Evolutionary conservation across 352 stramenopile species (phyloP).

Genomic region (Poterioochromonas sp.): DNA sequence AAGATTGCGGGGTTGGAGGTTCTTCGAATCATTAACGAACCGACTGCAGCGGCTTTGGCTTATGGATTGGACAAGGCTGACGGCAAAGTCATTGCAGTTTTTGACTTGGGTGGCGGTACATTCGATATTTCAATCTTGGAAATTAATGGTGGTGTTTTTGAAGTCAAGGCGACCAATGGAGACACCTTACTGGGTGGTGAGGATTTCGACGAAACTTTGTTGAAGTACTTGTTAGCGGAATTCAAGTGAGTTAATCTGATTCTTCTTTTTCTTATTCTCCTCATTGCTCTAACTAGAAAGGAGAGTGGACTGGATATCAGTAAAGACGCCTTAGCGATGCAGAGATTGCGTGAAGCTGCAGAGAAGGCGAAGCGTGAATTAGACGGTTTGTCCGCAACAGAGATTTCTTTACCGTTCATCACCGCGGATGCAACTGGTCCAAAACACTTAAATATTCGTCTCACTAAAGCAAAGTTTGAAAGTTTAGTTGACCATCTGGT

Average conservation of each 20-base stretch:
- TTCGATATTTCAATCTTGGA: conserved; percentile 97
- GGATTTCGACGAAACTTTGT: conserved; percentile 91
- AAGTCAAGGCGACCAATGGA: conserved; percentile 90
- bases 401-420: conserved; percentile 93
- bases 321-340: conserved; percentile 87
- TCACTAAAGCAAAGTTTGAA: conserved; percentile 85
- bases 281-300: conserved; percentile 49
- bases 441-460: conserved; percentile 90
- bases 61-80: conserved; percentile 96
- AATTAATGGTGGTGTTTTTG: conserved; percentile 85
- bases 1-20: conserved; percentile 89
- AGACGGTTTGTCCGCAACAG: conserved; percentile 86
- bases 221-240: conserved; percentile 78
- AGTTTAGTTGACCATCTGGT: conserved; percentile 83
- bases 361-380: conserved; percentile 90
- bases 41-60: conserved; percentile 87
- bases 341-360: conserved; percentile 79
- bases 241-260: conserved; percentile 61
- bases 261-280: background rate
- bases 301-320: conserved; percentile 85
- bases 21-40: conserved; percentile 92
- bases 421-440: conserved; percentile 88
- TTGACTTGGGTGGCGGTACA: conserved; percentile 93
- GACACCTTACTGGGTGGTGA: conserved; percentile 89
- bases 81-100: conserved; percentile 91